These are phyloP conservation scores for Zygosaccharomyces pseudorouxii DNA, from an alignment of 805 yeast genomes.

Conservation along the genomic window DNA sequence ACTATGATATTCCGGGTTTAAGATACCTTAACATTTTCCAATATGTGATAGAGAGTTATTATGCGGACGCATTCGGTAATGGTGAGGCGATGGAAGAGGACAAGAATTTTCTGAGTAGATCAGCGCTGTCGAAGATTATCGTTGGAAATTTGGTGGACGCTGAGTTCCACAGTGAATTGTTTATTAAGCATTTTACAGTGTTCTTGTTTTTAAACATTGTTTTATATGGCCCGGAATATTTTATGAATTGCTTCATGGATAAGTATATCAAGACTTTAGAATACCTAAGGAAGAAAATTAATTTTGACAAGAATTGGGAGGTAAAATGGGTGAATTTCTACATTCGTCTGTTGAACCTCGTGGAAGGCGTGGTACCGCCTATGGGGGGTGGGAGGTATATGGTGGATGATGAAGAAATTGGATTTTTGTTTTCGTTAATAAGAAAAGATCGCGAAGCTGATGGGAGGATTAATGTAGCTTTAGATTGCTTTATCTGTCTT, in stretches of 20 bases:
- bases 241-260: slow-evolving; percentile 17
- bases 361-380: slow-evolving; percentile 6
- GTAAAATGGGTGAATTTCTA: slow-evolving; percentile 23
- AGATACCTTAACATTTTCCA: slow-evolving; percentile 16
- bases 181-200: slow-evolving; percentile 18
- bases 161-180: slow-evolving; percentile 21
- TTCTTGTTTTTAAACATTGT: slow-evolving; percentile 16
- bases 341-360: slow-evolving; percentile 16
- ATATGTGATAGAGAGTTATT: slow-evolving; percentile 15
- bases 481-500: slow-evolving; percentile 12
- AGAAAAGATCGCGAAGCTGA: neutral
- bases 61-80: slow-evolving; percentile 11
- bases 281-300: slow-evolving; percentile 18
- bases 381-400: neutral
- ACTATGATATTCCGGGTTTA: slow-evolving; percentile 22
- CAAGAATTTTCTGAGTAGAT: slow-evolving; percentile 3
- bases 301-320: slow-evolving; percentile 25
- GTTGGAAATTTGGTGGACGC: slow-evolving; percentile 7
- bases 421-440: neutral
- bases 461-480: neutral
- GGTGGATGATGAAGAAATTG: slow-evolving; percentile 10
- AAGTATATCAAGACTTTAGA: slow-evolving; percentile 20
- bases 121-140: slow-evolving; percentile 10
- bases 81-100: neutral
- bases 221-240: slow-evolving; percentile 13